phyloP scores from a whole-genome alignment of 108 stramenopile genomes.

The Skeletonema tropicum region DNA sequence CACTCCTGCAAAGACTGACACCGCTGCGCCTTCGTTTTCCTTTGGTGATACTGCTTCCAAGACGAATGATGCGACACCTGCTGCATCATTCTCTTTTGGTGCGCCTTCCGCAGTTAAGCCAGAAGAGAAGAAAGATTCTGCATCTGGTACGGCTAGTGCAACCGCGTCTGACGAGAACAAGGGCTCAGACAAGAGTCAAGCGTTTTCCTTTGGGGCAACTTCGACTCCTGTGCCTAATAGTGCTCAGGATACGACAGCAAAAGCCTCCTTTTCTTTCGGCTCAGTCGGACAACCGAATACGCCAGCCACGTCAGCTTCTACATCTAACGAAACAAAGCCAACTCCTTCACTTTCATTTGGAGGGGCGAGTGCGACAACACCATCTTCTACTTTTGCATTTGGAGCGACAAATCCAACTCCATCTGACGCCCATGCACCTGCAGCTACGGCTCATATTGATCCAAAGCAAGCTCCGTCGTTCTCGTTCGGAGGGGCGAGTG shows the following conservation, averaged over 20 bases:
- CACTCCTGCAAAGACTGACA: neutral
- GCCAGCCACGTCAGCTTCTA: slow-evolving; percentile 3
- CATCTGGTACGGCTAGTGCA: neutral
- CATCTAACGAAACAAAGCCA: neutral
- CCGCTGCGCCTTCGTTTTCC: neutral
- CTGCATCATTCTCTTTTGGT: neutral
- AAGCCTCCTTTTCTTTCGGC: neutral
- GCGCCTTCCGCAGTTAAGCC: neutral
- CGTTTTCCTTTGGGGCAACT: neutral
- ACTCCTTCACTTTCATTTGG: neutral
- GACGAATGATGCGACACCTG: neutral
- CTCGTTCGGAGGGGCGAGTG: neutral
- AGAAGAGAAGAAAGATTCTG: neutral
- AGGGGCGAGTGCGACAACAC: neutral
- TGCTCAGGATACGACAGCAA: neutral
- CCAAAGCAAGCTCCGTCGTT: neutral
- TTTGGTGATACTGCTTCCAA: neutral
- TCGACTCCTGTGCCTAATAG: neutral
- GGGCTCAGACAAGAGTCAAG: neutral
- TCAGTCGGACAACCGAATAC: slow-evolving; percentile 2
- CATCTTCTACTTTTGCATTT: neutral
- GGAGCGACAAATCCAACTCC: neutral
- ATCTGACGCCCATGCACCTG: neutral
- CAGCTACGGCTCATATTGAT: neutral
- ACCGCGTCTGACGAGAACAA: neutral